Conservation (phyloP, 805 yeast genomes). For the Kodamaea jinghongensis region DNA sequence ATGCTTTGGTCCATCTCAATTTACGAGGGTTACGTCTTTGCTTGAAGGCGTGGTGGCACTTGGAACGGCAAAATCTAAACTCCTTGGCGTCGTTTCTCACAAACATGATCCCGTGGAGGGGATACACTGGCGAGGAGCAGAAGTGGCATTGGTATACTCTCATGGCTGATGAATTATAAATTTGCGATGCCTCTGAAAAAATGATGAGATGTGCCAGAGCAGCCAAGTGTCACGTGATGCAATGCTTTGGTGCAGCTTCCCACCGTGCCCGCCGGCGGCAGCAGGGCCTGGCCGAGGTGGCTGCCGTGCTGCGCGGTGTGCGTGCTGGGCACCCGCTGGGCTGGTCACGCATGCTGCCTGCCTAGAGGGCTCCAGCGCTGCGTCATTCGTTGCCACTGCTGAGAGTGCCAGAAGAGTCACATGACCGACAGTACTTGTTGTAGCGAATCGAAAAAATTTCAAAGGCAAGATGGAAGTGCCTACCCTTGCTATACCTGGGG, state of each 20-base stretch:
- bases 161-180: constrained; percentile 42
- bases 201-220: background rate
- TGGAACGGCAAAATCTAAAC: constrained; percentile 95
- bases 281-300: too few species aligned
- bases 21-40: constrained; percentile 98
- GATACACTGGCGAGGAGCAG: constrained; percentile 93
- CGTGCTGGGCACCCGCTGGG: too few species aligned
- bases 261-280: too few species aligned
- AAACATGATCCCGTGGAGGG: constrained; percentile 86
- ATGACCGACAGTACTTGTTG: background rate
- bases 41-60: constrained; percentile 96
- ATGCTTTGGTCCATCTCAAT: constrained; percentile 97
- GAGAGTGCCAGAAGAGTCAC: background rate
- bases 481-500: constrained; percentile 56
- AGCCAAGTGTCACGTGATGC: constrained; percentile 1
- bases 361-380: too few species aligned
- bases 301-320: too few species aligned
- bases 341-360: too few species aligned
- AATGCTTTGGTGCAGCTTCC: too few species aligned
- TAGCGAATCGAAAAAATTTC: background rate
- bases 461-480: constrained; percentile 46
- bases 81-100: constrained; percentile 98
- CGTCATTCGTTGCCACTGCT: background rate
- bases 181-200: constrained; percentile 1
- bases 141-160: constrained; percentile 91